Base-by-base conservation (phyloP, 495 filamentous ascomycete species). In the Penicillium cataractarum region DNA sequence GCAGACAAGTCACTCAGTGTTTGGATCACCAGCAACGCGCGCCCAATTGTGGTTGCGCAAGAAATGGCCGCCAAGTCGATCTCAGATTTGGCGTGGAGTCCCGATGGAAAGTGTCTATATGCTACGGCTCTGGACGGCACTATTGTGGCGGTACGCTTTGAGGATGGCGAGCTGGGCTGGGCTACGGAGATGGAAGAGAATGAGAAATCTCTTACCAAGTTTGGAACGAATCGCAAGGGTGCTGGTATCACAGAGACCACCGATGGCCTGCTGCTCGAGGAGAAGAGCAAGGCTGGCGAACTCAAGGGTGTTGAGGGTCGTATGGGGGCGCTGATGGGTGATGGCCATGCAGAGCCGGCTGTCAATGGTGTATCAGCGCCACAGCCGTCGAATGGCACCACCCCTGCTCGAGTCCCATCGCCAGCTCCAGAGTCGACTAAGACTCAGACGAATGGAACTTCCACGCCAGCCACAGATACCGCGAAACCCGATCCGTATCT, bases 251-350 rank as follows among this genome's bases (percentile, higher is more conserved):
- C 94, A 19, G 95, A 99, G 72, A 93, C 93, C 40, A 88, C 93
- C 0, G 91, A 96, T 64, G 91, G 90, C 2, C 78, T 97, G 51
- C 81, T 89, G 13, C 80, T 99, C 0, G 95, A 99, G 71, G 93
- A 97, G 67, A 89, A 88, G 66, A 97, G 93, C 75, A 96, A 94
- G 69, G 91, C 88, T 37, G 94, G 88, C 1, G 95, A 99, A 73
- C 76, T 93, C 63, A 91, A 89, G 63, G 92, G 88, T 19, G 93
- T 93, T 0, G 90, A 98, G 77, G 94, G 92, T 8, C 84, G 94
- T 62, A 99, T 99, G 95, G 96, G 95, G 15, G 93, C 93, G 22
- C 75, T 99, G 56, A 99, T 99, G 96, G 95, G 95, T 35, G 96
- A 97, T 75, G 83, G 71, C 15, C 58, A 60, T 46, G 48, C 58